Percentiles rank a stretch among this genome's conserved stretches.
Conservation (phyloP, 1,139 yeast species). For the Candida sanyaensis region DNA sequence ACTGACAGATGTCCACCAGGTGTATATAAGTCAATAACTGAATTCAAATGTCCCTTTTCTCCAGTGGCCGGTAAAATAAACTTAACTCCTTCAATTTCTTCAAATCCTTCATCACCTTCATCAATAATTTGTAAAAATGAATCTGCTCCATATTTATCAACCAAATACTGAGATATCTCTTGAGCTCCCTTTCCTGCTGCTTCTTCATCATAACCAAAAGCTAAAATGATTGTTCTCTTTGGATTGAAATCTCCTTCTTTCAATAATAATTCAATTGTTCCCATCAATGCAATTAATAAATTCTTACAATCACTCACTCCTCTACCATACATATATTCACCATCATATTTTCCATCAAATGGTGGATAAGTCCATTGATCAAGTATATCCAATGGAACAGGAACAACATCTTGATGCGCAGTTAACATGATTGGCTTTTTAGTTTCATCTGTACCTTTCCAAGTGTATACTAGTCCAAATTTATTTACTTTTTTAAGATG, state of each 20-base stretch:
- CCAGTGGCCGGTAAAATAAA: constrained; percentile 58
- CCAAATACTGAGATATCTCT: constrained; percentile 30
- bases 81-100: constrained; percentile 42
- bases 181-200: constrained; percentile 40
- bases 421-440: constrained; percentile 44
- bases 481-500: constrained; percentile 32
- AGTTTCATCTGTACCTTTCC: constrained; percentile 28
- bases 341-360: constrained; percentile 43
- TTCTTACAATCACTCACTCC: constrained; percentile 52
- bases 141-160: constrained; percentile 37
- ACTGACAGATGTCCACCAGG: constrained; percentile 53
- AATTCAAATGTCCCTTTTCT: constrained; percentile 48
- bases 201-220: constrained; percentile 54
- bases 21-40: constrained; percentile 37
- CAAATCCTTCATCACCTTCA: constrained; percentile 42
- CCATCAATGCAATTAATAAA: constrained; percentile 41
- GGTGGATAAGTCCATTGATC: constrained; percentile 47
- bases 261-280: constrained; percentile 42
- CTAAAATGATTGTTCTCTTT: constrained; percentile 41
- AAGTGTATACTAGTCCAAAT: constrained; percentile 36
- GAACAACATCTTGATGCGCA: constrained; percentile 55
- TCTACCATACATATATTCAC: constrained; percentile 43
- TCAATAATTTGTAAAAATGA: constrained; percentile 45
- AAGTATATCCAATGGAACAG: constrained; percentile 43
- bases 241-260: constrained; percentile 38